Conservation (phyloP, 2,329 filamentous ascomycete genomes). For the Endoconidiophora laricicola region DNA sequence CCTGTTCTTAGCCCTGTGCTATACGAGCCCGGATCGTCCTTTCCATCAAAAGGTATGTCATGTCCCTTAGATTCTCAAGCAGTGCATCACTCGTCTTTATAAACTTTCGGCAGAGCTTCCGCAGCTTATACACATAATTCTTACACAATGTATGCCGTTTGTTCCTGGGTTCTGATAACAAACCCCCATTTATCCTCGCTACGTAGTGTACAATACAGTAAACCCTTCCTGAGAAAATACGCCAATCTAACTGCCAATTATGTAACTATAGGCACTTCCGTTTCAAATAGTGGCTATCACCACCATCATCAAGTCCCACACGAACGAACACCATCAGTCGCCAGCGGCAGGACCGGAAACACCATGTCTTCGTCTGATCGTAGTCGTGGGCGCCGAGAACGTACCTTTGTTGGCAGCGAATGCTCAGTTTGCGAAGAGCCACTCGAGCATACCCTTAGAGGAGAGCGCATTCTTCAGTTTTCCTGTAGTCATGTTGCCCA, state of each 20-base stretch:
- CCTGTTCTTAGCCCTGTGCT: slow-evolving; percentile 5
- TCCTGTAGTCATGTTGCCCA: slow-evolving; percentile 95
- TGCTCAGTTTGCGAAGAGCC: slow-evolving; percentile 96
- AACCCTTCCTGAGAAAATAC: neutral
- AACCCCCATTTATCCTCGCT: neutral
- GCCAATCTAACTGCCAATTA: neutral
- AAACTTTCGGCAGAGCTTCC: neutral
- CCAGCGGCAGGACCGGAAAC: slow-evolving; percentile 16
- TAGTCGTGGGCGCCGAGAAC: slow-evolving; percentile 64
- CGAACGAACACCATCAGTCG: slow-evolving; percentile 14
- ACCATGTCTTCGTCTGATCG: slow-evolving; percentile 41
- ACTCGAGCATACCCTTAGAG: slow-evolving; percentile 82
- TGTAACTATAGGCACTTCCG: slow-evolving; percentile 1
- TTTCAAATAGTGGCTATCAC: slow-evolving; percentile 13
- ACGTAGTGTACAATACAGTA: no score
- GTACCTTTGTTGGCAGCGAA: slow-evolving; percentile 87
- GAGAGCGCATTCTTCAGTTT: slow-evolving; percentile 87
- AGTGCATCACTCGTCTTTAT: neutral
- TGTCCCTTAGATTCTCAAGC: neutral
- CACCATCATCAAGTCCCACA: slow-evolving; percentile 12
- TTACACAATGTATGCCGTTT: no score
- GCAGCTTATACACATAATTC: neutral
- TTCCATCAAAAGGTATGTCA: slow-evolving; percentile 6
- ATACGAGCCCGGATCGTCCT: slow-evolving; percentile 7
- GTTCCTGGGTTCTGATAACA: neutral